Evolutionary conservation across 805 yeast species (phyloP), one percentile per base, ranked within the genome.

Genomic region (Kuraishia hungarica): DNA sequence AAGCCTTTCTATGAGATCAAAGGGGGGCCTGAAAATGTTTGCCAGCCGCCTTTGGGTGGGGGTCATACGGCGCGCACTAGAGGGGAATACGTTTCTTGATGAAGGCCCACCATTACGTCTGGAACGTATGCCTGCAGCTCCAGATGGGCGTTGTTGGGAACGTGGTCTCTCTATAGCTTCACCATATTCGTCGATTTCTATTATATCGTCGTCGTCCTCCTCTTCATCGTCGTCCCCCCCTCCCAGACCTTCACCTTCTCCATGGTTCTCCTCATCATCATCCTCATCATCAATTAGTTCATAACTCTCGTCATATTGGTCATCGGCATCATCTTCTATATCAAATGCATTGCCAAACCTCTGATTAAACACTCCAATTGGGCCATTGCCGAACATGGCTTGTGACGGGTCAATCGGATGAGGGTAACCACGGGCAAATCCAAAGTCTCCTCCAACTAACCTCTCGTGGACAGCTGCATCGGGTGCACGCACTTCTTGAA

Each of bases 21-120:
- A 93, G 0, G 99, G 99, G 0, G 99, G 98, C 58, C 93, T 77
- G 69, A 93, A 94, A 28, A 94, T 74, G 58, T 79, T 79, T 3
- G 97, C 97, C 51, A 94, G 73, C 53, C 96, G 75, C 59, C 83
- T 76, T 69, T 81, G 90, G 53, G 82, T 69, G 52, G 74, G 76
- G 2, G 74, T 63, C 48, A 66, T 59, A 8, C 43, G n/a, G 17
- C 43, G 43, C 17, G 4, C 43, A 35, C 11, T 35, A 17, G 43
- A 35, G n/a, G 43, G 43, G n/a, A 35, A 35, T 62, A 51, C 61
- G 62, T 52, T 70, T 72, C 46, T 63, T 35, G 15, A 15, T 35
- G 43, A 35, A 17, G 3, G 43, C 4, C 43, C n/a, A 3, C n/a
- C 43, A 17, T 35, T 35, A 15, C 17, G 43, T 17, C 43, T 35